phyloP scores from a whole-genome alignment of 1,139 yeast genomes.

The Diutina ranongensis region DNA sequence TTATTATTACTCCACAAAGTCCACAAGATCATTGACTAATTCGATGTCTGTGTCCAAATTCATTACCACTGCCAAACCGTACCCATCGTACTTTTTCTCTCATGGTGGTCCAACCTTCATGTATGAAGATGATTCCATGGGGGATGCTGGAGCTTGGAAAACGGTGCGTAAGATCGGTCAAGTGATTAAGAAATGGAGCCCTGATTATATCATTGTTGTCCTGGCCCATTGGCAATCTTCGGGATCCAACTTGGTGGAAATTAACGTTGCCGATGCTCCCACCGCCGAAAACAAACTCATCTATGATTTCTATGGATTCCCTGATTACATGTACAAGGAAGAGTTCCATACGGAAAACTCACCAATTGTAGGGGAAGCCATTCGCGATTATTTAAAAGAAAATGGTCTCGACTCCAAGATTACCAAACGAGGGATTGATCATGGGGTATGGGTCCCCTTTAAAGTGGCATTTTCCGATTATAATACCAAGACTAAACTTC shows the following conservation, averaged over 20 bases:
- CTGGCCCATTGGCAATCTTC: conserved; percentile 72
- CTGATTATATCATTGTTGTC: conserved; percentile 52
- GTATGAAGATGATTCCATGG: conserved; percentile 30
- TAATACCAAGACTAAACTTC: conserved; percentile 10
- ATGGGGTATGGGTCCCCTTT: conserved; percentile 75
- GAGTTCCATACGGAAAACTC: conserved; percentile 43
- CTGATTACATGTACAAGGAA: conserved; percentile 48
- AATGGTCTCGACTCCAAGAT: conserved; percentile 35
- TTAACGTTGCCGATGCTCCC: conserved; percentile 23
- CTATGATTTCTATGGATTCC: conserved; percentile 70
- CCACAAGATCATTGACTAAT: not conserved
- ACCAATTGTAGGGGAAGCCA: conserved; percentile 27
- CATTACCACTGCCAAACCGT: conserved; percentile 13
- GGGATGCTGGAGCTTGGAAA: conserved; percentile 51
- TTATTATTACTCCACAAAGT: not conserved
- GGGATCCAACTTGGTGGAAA: conserved; percentile 30
- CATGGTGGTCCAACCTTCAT: conserved; percentile 78
- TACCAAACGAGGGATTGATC: conserved; percentile 57
- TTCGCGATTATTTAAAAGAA: conserved; percentile 27
- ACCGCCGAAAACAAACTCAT: conserved; percentile 30
- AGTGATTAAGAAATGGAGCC: conserved; percentile 39
- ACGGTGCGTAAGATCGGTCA: conserved; percentile 38
- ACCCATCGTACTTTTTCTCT: conserved; percentile 55
- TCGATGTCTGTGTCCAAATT: not conserved
- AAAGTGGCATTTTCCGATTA: conserved; percentile 54